These are phyloP conservation scores for Evernia prunastri DNA, from an alignment of 495 filamentous ascomycete species.

Conservation along the genomic window DNA sequence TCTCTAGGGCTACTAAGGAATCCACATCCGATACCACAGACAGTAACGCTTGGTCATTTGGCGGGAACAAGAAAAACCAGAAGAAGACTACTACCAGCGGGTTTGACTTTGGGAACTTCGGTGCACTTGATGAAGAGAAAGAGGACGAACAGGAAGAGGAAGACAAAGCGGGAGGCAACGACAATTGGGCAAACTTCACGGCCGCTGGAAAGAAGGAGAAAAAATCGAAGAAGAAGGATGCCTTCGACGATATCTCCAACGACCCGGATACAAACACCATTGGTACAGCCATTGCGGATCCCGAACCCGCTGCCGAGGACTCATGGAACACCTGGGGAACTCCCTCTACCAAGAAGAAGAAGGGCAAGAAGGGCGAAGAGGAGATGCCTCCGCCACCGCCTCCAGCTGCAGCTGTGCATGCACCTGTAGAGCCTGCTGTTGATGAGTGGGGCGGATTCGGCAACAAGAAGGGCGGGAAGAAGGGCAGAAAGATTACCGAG, in stretches of 20 bases:
- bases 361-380: constrained; percentile 25
- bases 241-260: constrained; percentile 18
- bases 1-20: constrained; percentile 34
- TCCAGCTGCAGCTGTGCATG: constrained; percentile 16
- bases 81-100: constrained; percentile 37
- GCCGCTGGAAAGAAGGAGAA: constrained; percentile 25
- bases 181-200: constrained; percentile 22
- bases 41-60: constrained; percentile 34
- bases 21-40: constrained; percentile 21
- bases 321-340: constrained; percentile 25
- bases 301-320: constrained; percentile 20
- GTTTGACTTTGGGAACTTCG: constrained; percentile 44
- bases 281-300: constrained; percentile 24
- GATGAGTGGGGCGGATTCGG: constrained; percentile 25
- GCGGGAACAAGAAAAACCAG: constrained; percentile 31
- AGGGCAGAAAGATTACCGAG: constrained; percentile 28
- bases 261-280: constrained; percentile 20
- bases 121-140: constrained; percentile 24
- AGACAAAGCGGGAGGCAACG: constrained; percentile 19
- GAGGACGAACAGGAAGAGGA: constrained; percentile 28
- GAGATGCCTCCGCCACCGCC: constrained; percentile 15
- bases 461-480: constrained; percentile 31
- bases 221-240: constrained; percentile 27
- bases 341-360: constrained; percentile 25
- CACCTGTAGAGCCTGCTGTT: constrained; percentile 10